Percentiles rank a stretch among this genome's conserved stretches.
Conservation (phyloP, 208 protist genomes). For the Trichomonas vaginalis region DNA sequence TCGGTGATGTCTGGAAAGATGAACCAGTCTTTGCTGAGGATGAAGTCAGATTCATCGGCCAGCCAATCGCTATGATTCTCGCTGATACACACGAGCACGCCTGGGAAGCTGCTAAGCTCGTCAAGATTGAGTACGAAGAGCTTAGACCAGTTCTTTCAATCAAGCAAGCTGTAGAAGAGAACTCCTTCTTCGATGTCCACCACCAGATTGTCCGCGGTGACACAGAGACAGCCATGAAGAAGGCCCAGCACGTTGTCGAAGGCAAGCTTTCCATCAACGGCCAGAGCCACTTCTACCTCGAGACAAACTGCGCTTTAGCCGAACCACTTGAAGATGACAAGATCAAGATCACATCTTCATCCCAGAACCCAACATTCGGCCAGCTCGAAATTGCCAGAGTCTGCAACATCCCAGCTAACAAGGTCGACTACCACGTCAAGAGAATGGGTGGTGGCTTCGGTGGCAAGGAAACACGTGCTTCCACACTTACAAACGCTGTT, state of each 20-base stretch:
- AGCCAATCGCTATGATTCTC: conserved; percentile 51
- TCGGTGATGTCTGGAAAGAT: conserved; percentile 43
- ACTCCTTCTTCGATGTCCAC: conserved; percentile 10
- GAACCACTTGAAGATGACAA: conserved; percentile 49
- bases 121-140: conserved; percentile 45
- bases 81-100: conserved; percentile 36
- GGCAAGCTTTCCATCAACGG: conserved; percentile 44
- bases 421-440: conserved; percentile 35
- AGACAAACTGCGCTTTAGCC: conserved; percentile 46
- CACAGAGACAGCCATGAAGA: conserved; percentile 34
- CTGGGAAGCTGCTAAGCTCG: conserved; percentile 31
- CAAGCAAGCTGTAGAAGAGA: conserved; percentile 36
- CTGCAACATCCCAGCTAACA: conserved; percentile 21
- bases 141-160: conserved; percentile 39
- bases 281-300: conserved; percentile 72
- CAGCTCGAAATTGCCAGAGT: conserved; percentile 37
- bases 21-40: conserved; percentile 51
- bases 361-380: conserved; percentile 58
- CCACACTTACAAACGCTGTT: conserved; percentile 35
- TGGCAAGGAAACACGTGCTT: conserved; percentile 59
- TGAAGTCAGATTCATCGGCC: conserved; percentile 31
- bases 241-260: conserved; percentile 42
- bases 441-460: conserved; percentile 69
- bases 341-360: conserved; percentile 45
- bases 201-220: conserved; percentile 42